Conservation (phyloP, 352 stramenopile genomes). For the Phytophthora capsici region DNA sequence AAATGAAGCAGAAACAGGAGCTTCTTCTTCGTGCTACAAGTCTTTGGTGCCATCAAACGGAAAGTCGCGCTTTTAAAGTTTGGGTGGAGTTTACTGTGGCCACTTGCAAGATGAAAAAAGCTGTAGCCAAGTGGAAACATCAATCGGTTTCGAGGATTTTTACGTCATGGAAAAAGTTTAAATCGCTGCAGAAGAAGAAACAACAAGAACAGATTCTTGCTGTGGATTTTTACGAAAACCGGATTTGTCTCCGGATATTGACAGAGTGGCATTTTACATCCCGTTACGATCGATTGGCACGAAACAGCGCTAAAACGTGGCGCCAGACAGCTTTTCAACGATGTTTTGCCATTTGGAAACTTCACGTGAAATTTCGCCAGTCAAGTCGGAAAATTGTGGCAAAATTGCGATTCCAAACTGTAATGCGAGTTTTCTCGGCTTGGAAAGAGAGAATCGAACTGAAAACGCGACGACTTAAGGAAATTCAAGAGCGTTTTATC, state of each 20-base stretch:
- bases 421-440: conserved; percentile 43
- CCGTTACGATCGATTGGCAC: conserved; percentile 9
- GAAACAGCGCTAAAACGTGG: conserved; percentile 20
- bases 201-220: conserved; percentile 15
- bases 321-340: conserved; percentile 8
- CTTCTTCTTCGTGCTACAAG: conserved; percentile 35
- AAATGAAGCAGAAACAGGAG: conserved; percentile 15
- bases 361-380: conserved; percentile 5
- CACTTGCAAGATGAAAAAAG: conserved; percentile 16
- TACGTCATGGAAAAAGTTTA: conserved; percentile 20
- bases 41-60: conserved; percentile 42
- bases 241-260: background rate
- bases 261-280: conserved; percentile 3
- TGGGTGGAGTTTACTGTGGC: conserved; percentile 31
- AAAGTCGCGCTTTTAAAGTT: conserved; percentile 40
- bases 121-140: conserved; percentile 34
- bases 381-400: conserved; percentile 9
- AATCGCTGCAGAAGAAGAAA: conserved; percentile 5
- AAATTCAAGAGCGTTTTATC: conserved; percentile 42
- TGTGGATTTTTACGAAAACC: conserved; percentile 13
- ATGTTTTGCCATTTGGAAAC: conserved; percentile 28
- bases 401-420: conserved; percentile 16
- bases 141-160: conserved; percentile 22
- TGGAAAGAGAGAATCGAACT: conserved; percentile 40
- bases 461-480: conserved; percentile 13